These are phyloP conservation scores for Styphnolobium japonicum DNA, from an alignment of 306 rosid species.

Conservation along the genomic window DNA sequence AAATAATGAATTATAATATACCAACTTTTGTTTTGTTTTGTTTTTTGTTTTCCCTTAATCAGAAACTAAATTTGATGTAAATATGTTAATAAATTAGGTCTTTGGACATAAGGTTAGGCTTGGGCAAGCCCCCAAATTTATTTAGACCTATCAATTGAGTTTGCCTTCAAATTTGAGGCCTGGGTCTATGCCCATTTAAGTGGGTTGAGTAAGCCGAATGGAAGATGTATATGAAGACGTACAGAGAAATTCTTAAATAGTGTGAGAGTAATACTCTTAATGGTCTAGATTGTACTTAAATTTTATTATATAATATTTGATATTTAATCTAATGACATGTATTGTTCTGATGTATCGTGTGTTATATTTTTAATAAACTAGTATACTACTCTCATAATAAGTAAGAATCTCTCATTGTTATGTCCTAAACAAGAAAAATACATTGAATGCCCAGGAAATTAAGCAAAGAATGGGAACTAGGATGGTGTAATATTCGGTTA, in stretches of 20 bases:
- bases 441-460: not conserved
- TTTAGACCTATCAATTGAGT: not conserved
- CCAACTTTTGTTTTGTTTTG: not conserved
- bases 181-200: not conserved
- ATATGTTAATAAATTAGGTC: not conserved
- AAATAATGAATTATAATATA: not conserved
- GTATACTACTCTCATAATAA: too few species aligned
- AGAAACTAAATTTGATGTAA: not conserved
- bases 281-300: too few species aligned
- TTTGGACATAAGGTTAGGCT: not conserved
- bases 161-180: not conserved
- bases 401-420: too few species aligned
- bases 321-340: too few species aligned
- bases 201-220: not conserved
- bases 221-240: not conserved
- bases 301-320: too few species aligned
- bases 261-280: too few species aligned
- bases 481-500: conserved; percentile 24
- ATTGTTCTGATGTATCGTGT: too few species aligned
- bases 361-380: too few species aligned
- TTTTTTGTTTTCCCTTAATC: not conserved
- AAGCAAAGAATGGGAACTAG: not conserved
- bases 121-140: not conserved
- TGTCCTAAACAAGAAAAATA: not conserved
- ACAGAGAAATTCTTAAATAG: too few species aligned